phyloP scores from a whole-genome alignment of 2,329 filamentous ascomycete species.

The Fusarium marasasianum region DNA sequence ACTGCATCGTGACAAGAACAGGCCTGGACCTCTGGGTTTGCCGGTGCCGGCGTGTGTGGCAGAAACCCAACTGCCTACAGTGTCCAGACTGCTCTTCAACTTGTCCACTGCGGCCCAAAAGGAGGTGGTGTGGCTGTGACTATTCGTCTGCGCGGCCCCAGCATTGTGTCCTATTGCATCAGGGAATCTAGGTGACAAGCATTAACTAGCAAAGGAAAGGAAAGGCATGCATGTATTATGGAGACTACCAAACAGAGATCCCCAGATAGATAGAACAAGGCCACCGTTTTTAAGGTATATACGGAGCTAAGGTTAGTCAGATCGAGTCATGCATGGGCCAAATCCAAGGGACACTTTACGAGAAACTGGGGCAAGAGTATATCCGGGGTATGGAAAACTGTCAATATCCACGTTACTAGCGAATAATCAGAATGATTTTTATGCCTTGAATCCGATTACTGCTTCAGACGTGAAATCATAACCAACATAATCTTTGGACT shows the following conservation, averaged over 20 bases:
- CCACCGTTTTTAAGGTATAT: neutral
- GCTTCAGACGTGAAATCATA: neutral
- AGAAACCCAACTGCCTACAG: conserved; percentile 48
- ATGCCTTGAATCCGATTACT: neutral
- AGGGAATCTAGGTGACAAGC: conserved; percentile 1
- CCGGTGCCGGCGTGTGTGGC: conserved; percentile 49
- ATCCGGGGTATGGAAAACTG: neutral
- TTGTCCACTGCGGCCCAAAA: conserved; percentile 50
- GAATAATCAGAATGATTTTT: neutral
- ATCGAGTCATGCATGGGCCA: neutral
- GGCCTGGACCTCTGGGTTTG: conserved; percentile 54
- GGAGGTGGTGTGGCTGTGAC: conserved; percentile 37
- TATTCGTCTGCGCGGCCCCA: neutral
- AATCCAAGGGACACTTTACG: neutral
- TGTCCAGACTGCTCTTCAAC: conserved; percentile 49
- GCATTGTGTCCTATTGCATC: neutral
- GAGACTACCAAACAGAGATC: neutral
- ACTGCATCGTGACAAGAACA: conserved; percentile 51
- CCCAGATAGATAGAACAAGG: neutral
- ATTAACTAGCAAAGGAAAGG: neutral
- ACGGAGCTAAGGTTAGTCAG: conserved; percentile 11
- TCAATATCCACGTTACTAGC: neutral
- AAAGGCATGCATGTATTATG: neutral
- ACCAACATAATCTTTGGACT: neutral
- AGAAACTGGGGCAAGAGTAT: neutral